These are phyloP conservation scores for Venturia oleaginea DNA, from an alignment of 2,329 filamentous ascomycete species.

Conservation along the genomic window DNA sequence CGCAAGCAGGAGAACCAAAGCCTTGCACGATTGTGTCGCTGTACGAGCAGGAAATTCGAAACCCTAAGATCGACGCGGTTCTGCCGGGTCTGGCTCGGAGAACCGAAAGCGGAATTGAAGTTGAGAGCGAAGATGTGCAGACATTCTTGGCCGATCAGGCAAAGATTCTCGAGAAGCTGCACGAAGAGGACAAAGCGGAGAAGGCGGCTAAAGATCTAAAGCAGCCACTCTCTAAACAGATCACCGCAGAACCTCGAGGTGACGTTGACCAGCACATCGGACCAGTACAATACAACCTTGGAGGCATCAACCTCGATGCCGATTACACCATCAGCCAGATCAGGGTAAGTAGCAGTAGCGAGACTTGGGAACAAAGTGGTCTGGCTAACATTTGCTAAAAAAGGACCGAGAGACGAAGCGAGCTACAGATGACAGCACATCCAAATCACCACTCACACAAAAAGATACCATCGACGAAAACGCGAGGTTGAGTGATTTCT, in stretches of 20 bases:
- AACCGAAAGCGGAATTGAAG: slow-evolving; percentile 42
- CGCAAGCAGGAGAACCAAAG: slow-evolving; percentile 15
- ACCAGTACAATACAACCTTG: slow-evolving; percentile 95
- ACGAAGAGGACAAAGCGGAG: slow-evolving; percentile 49
- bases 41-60: slow-evolving; percentile 72
- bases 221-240: slow-evolving; percentile 16
- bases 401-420: slow-evolving; percentile 37
- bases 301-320: slow-evolving; percentile 90
- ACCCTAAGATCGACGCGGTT: slow-evolving; percentile 57
- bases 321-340: slow-evolving; percentile 85
- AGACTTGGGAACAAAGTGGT: slow-evolving; percentile 18
- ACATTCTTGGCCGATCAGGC: slow-evolving; percentile 67
- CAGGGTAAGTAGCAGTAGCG: slow-evolving; percentile 49
- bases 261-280: slow-evolving; percentile 60
- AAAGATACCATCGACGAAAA: slow-evolving; percentile 44
- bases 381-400: slow-evolving; percentile 11
- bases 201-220: slow-evolving; percentile 33
- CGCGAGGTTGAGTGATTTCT: slow-evolving; percentile 51
- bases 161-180: slow-evolving; percentile 60
- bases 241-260: slow-evolving; percentile 25
- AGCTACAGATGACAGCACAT: slow-evolving; percentile 24
- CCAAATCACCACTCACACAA: slow-evolving; percentile 18
- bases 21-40: slow-evolving; percentile 51
- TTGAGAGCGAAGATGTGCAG: slow-evolving; percentile 66
- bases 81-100: slow-evolving; percentile 40